Base-by-base conservation (phyloP, 768 basidiomycete genomes). In the Lactarius indigo region DNA sequence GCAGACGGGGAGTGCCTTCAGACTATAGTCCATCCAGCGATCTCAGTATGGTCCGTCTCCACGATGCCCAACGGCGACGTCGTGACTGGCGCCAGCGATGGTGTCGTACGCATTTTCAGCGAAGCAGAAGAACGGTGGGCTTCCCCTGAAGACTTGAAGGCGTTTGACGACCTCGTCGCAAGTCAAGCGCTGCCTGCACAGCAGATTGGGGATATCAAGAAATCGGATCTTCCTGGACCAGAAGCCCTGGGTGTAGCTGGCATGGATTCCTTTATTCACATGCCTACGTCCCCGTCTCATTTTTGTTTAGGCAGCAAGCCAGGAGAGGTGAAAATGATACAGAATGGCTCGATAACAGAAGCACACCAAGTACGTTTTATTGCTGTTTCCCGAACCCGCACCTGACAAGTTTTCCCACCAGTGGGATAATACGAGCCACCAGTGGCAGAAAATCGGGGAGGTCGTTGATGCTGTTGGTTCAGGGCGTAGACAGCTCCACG, bases 1-100 rank as follows among this genome's bases (percentile, higher is more conserved):
- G 28, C 67, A 92, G 96, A 94, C 70, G 95, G 92, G 17, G 92
- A 94, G 76, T 92, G 92, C 70, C 77, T 84, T 7, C 96, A 99
- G 76, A 91, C 90, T 12, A 87, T 99, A 66, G 85, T 92, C 12
- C 94, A 97, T 73, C 95, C 97, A 8, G 94, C 94, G 9, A 92
- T 96, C 64, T 98, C 96, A n/a, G 92, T 99, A 2, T 99, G 97
- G 97, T 80, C 91, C 3, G 92, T 96, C 18, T 88, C 92, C 1
- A 83, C 87, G 7, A 87, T 94, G 82, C 88, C 92, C 0, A 94
- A 94, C 68, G 88, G 91, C 39, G 96, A 98, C 75, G 91, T 99
- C 70, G 90, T 93, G 56, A 94, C 90, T 59, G 96, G 96, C 6
- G 84, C 88, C 60, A 96, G 96, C 68, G 97, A 99, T 74, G 88